Percentiles rank a stretch among this genome's conserved stretches.
Conservation (phyloP, 306 rosid genomes). For the Mimosa bimucronata region DNA sequence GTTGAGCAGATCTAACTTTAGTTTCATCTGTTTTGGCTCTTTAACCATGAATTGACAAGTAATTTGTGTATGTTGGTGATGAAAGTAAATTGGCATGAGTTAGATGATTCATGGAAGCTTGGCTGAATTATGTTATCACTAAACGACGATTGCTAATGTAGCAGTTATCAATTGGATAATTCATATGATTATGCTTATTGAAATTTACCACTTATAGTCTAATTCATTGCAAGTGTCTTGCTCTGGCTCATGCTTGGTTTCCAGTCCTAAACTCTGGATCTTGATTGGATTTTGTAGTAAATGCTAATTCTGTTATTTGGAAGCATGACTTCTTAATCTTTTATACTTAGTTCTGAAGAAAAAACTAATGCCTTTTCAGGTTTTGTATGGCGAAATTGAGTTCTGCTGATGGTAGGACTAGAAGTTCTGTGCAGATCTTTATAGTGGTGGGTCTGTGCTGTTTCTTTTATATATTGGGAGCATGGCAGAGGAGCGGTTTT, state of each 20-base stretch:
- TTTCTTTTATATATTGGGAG: constrained; percentile 85
- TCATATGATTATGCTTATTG: neutral
- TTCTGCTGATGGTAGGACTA: constrained; percentile 75
- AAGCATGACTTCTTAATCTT: constrained; percentile 3
- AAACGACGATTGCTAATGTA: neutral
- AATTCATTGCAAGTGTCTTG: constrained; percentile 20
- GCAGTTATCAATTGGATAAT: constrained; percentile 28
- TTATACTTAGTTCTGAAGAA: constrained; percentile 30
- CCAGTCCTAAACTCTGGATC: constrained; percentile 32
- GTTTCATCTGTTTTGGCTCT: neutral
- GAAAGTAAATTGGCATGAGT: constrained; percentile 18
- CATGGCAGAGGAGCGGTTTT: constrained; percentile 93
- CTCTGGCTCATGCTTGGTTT: neutral
- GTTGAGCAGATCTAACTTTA: constrained; percentile 37
- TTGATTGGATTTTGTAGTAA: constrained; percentile 17
- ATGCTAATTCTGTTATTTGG: constrained; percentile 6
- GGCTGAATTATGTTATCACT: neutral
- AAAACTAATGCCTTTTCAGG: constrained; percentile 48
- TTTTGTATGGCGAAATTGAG: constrained; percentile 66
- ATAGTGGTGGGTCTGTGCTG: constrained; percentile 84
- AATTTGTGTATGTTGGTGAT: constrained; percentile 28
- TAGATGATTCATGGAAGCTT: constrained; percentile 31
- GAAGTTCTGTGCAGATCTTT: constrained; percentile 75
- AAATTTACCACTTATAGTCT: neutral
- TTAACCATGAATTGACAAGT: neutral